Conservation (phyloP, 352 stramenopile genomes). For the Phytophthora ramorum region DNA sequence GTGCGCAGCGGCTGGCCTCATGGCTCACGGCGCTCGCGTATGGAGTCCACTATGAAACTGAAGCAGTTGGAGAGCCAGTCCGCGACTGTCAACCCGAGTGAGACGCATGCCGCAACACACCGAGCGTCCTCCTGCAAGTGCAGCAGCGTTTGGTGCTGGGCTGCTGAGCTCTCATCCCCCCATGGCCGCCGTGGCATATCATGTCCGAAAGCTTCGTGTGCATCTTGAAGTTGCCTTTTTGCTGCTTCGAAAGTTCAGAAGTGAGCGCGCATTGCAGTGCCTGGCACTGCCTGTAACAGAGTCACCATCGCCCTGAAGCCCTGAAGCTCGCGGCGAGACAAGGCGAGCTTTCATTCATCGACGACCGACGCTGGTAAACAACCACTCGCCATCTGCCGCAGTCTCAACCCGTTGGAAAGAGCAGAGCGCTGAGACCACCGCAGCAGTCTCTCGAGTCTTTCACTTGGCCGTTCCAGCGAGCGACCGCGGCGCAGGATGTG, state of each 20-base stretch:
- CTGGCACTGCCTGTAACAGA: neutral
- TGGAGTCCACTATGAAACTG: neutral
- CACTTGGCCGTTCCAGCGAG: neutral
- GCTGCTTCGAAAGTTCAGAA: slow-evolving; percentile 4
- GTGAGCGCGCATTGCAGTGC: neutral
- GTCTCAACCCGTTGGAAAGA: neutral
- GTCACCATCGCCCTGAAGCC: slow-evolving; percentile 2
- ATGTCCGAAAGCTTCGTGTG: slow-evolving; percentile 5
- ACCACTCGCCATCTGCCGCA: neutral
- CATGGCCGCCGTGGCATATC: neutral
- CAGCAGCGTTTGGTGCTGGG: neutral
- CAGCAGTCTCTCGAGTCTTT: neutral
- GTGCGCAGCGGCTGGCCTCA: slow-evolving; percentile 3
- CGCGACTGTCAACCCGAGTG: neutral
- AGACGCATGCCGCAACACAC: neutral
- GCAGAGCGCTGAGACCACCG: neutral
- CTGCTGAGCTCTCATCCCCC: neutral
- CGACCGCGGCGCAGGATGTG: neutral
- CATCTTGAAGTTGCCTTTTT: slow-evolving; percentile 28
- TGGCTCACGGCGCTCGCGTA: neutral
- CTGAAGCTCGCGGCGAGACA: neutral
- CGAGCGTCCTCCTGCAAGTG: neutral
- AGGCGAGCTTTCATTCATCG: neutral
- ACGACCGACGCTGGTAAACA: neutral
- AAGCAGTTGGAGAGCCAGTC: slow-evolving; percentile 8